These are phyloP conservation scores for Solanum sparsipilum DNA, from an alignment of 257 asterid genomes.

Conservation along the genomic window DNA sequence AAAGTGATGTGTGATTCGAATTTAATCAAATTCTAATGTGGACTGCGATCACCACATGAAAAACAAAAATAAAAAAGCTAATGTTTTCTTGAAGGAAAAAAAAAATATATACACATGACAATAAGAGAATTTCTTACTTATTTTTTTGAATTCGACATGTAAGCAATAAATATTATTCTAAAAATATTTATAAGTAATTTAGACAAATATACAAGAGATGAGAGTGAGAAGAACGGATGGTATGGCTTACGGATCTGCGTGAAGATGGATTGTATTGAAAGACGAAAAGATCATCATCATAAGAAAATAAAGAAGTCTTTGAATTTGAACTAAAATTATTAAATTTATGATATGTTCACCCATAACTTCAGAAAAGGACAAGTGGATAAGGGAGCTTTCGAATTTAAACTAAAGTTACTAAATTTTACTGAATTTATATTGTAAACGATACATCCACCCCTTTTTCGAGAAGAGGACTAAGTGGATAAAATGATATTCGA, in stretches of 20 bases:
- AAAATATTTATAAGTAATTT: no score
- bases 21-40: no score
- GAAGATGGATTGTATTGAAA: fast-evolving
- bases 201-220: neutral
- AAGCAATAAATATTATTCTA: no score
- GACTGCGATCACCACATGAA: fast-evolving
- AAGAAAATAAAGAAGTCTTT: neutral
- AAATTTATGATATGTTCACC: no score
- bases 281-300: neutral
- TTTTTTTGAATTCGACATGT: neutral
- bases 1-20: fast-evolving
- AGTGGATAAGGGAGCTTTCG: fast-evolving
- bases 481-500: neutral
- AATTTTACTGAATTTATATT: neutral
- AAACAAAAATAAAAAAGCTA: neutral
- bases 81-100: neutral
- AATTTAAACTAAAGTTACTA: neutral
- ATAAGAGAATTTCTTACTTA: no score
- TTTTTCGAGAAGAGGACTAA: neutral
- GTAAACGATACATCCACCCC: neutral
- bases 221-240: neutral
- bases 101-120: neutral
- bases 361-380: neutral
- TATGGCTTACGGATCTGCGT: neutral
- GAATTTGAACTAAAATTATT: neutral